A percentile compares a stretch with the other conserved stretches of the same genome.
phyloP scores from a whole-genome alignment of 1,284 basidiomycete species.

The Apiotrichum brassicae region DNA sequence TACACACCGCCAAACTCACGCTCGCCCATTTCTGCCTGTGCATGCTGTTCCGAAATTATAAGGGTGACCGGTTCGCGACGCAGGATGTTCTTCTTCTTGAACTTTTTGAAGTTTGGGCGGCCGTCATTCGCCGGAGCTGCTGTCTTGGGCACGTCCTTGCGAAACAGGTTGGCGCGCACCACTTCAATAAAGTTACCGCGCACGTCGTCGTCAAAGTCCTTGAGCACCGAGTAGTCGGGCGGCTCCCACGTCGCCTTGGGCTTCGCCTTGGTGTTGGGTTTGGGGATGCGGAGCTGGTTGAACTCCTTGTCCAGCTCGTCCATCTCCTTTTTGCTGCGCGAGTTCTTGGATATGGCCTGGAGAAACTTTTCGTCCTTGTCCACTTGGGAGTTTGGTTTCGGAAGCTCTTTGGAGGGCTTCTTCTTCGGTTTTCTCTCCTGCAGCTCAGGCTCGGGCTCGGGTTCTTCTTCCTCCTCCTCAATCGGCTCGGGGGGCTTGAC shows the following conservation, averaged over 20 bases:
- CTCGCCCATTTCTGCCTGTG: slow-evolving; percentile 37
- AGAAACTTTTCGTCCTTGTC: slow-evolving; percentile 40
- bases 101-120: slow-evolving; percentile 75
- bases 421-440: not conserved
- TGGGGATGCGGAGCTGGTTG: slow-evolving; percentile 69
- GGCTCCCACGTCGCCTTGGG: slow-evolving; percentile 13
- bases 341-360: slow-evolving; percentile 28
- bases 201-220: slow-evolving; percentile 67
- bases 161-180: slow-evolving; percentile 47
- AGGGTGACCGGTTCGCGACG: slow-evolving; percentile 32
- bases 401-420: not conserved
- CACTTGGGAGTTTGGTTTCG: slow-evolving; percentile 9
- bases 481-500: not conserved
- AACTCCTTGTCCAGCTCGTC: slow-evolving; percentile 75
- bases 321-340: slow-evolving; percentile 30
- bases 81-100: slow-evolving; percentile 55
- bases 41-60: slow-evolving; percentile 26
- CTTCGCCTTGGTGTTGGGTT: slow-evolving; percentile 52
- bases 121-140: slow-evolving; percentile 50
- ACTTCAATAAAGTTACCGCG: slow-evolving; percentile 82
- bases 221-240: slow-evolving; percentile 50
- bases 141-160: slow-evolving; percentile 48
- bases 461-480: slow-evolving; percentile 17
- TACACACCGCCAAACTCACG: slow-evolving; percentile 26
- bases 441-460: slow-evolving; percentile 16